phyloP scores from a whole-genome alignment of 176 grass and related monocot species.

The Guadua angustifolia region DNA sequence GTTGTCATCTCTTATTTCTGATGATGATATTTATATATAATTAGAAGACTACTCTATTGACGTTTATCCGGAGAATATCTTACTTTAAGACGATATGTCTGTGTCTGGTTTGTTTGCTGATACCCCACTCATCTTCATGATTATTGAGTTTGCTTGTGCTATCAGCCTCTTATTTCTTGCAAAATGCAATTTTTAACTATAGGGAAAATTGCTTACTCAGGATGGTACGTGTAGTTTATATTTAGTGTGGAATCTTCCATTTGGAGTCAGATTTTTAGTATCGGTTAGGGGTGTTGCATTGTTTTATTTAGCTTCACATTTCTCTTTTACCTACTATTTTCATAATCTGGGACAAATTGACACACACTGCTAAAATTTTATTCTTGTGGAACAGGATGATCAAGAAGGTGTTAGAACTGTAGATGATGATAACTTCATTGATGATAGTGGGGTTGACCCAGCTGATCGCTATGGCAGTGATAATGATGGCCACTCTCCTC shows the following conservation, averaged over 20 bases:
- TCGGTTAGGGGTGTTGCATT: not conserved
- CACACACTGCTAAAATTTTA: not conserved
- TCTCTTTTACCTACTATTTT: not conserved
- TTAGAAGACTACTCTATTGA: not conserved
- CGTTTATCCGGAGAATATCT: not conserved
- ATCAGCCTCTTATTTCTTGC: not conserved
- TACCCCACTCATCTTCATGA: not conserved
- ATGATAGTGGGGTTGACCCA: conserved; percentile 89
- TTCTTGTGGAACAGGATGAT: conserved; percentile 73
- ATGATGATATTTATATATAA: not conserved
- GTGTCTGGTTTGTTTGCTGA: not conserved
- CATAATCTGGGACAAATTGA: conserved; percentile 7
- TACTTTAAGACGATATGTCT: not conserved
- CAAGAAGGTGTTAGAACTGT: conserved; percentile 84
- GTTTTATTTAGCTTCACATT: not conserved
- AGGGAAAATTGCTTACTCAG: not conserved
- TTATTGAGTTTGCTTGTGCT: not conserved
- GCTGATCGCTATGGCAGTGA: conserved; percentile 87
- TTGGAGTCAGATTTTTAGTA: not conserved
- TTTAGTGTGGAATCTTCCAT: not conserved
- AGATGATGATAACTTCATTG: conserved; percentile 98
- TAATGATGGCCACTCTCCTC: conserved; percentile 67
- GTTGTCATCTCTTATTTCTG: not conserved
- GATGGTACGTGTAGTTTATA: not conserved
- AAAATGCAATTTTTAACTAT: not conserved